Conservation (phyloP, 805 yeast genomes). For the Cyberlindnera americana region DNA sequence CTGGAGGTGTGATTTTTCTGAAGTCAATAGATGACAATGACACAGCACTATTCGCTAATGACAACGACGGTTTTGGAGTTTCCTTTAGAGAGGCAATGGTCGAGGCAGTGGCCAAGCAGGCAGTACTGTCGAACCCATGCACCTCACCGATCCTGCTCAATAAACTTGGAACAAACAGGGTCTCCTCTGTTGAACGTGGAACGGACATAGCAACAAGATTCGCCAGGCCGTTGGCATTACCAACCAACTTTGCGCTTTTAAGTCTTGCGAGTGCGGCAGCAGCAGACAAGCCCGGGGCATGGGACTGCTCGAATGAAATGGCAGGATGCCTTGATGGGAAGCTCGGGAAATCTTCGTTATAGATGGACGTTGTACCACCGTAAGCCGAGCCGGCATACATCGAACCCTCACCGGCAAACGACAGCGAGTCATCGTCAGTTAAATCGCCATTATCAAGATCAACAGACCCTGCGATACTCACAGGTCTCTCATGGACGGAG, state of each 20-base stretch:
- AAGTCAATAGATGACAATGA: conserved; percentile 37
- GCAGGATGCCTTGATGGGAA: conserved; percentile 20
- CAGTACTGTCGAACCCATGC: conserved; percentile 68
- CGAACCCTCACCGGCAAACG: conserved; percentile 16
- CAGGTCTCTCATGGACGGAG: conserved; percentile 56
- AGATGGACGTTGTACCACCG: conserved; percentile 6
- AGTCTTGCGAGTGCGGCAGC: conserved; percentile 59
- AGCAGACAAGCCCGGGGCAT: conserved; percentile 77
- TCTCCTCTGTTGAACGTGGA: conserved; percentile 77
- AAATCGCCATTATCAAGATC: conserved; percentile 44
- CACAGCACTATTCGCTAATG: conserved; percentile 22
- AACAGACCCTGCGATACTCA: conserved; percentile 60
- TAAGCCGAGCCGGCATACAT: conserved; percentile 6
- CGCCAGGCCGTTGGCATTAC: conserved; percentile 35
- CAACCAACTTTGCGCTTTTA: conserved; percentile 30
- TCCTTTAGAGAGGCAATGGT: conserved; percentile 68
- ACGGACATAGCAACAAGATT: conserved; percentile 65
- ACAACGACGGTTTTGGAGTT: conserved; percentile 23
- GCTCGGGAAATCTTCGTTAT: conserved; percentile 17
- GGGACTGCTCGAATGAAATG: conserved; percentile 56
- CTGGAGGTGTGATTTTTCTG: conserved; percentile 34
- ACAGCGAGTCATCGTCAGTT: conserved; percentile 39
- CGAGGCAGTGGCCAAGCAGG: conserved; percentile 67
- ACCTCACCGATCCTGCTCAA: conserved; percentile 65
- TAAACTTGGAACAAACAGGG: conserved; percentile 67